Evolutionary conservation across 1,284 basidiomycete species (phyloP), one percentile per base, ranked within the genome.

Genomic region (Sporisorium sorghi): DNA sequence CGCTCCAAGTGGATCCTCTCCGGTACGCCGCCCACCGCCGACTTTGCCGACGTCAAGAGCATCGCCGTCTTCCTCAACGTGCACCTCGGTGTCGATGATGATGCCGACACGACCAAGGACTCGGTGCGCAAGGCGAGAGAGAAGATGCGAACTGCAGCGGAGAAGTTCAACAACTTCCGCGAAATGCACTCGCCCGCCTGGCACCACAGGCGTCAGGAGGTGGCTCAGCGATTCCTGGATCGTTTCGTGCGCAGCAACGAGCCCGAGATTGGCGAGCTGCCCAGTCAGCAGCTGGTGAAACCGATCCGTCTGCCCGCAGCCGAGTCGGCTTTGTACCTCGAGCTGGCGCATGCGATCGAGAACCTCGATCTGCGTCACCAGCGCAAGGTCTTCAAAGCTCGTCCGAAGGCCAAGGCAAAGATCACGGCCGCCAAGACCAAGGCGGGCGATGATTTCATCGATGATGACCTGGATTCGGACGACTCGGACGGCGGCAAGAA

Each of bases 201-300:
- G 94, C 94, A 97, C 82, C 90, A 90, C 1, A 90, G 93, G 75
- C 90, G 94, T 9, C 91, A 94, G 79, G 87, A 89, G 63, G 86
- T 94, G 17, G 94, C 93, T 0, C 95, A 97, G 80, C 85, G 85
- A 19, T 97, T 97, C 88, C 57, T 70, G 14, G 77, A 84, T 60
- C 73, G 77, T 10, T 85, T 83, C 47, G 84, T 83, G 2, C 71
- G 84, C 15, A 78, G 97, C 90, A 97, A 97, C 83, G 91, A 96
- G 60, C 94, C 94, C 8, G 95, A 97, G 86, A 97, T 97, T 58
- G 94, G 94, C 71, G 95, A 97, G 84, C 95, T 97, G 66, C 91
- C 92, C 1, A 93, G 90, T 83, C 88, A 89, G 2, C 89, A 89
- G 73, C 87, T 92, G 67, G 86, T 91, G 46, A 87, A 91, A 78